phyloP scores from a whole-genome alignment of 2,329 filamentous ascomycete species.

The Stachybotrys chartarum region DNA sequence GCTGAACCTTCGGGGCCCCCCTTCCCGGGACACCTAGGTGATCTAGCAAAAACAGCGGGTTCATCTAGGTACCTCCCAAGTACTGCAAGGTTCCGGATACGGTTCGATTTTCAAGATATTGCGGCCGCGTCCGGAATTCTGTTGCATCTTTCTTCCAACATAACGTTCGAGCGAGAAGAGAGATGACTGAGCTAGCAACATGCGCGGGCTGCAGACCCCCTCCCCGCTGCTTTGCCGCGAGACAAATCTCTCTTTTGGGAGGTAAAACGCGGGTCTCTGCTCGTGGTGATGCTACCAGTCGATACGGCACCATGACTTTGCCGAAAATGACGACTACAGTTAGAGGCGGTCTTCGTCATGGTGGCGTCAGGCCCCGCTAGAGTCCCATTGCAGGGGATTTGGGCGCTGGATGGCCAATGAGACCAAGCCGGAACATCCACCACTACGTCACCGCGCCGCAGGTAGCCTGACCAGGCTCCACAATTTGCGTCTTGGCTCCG shows the following conservation, averaged over 20 bases:
- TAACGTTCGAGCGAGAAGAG: too few relatives aligned
- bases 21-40: background rate
- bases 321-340: slow-evolving; percentile 1
- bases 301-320: background rate
- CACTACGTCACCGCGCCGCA: background rate
- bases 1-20: background rate
- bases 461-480: too few relatives aligned
- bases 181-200: too few relatives aligned
- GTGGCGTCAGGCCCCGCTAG: slow-evolving; percentile 12
- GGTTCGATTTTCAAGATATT: too few relatives aligned
- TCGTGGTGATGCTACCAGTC: background rate
- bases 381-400: background rate
- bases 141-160: too few relatives aligned
- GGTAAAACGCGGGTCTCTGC: background rate
- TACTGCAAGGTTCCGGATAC: too few relatives aligned
- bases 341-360: slow-evolving; percentile 10
- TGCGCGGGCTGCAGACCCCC: too few relatives aligned
- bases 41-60: background rate
- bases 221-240: background rate
- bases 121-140: too few relatives aligned
- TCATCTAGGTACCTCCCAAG: background rate
- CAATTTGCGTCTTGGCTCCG: background rate
- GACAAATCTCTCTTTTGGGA: background rate
- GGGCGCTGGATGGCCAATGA: background rate
- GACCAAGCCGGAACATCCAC: background rate